Conservation (phyloP, 2,329 filamentous ascomycete genomes). For the Ophiostoma ulmi region DNA sequence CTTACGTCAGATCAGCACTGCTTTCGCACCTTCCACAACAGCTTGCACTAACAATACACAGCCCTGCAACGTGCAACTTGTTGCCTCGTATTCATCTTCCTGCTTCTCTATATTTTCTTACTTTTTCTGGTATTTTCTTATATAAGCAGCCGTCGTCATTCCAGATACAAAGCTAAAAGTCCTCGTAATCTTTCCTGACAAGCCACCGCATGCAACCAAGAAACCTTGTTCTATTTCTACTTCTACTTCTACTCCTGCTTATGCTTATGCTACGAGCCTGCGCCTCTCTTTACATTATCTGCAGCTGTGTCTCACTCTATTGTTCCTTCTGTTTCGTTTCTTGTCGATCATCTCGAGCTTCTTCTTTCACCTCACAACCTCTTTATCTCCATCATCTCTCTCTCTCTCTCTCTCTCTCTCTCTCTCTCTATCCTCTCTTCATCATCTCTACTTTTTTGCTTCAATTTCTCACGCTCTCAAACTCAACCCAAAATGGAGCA, state of each 20-base stretch:
- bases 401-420: no score
- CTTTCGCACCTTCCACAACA: slow-evolving; percentile 7
- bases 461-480: background rate
- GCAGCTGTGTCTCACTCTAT: background rate
- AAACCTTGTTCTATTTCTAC: background rate
- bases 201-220: background rate
- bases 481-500: slow-evolving; percentile 42
- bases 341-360: background rate
- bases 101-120: background rate
- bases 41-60: background rate
- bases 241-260: background rate
- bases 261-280: background rate
- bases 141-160: slow-evolving; percentile 4
- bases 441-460: background rate
- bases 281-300: background rate
- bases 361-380: background rate
- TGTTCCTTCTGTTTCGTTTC: background rate
- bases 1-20: slow-evolving; percentile 11
- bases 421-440: background rate
- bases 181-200: slow-evolving; percentile 6
- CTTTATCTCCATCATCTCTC: background rate
- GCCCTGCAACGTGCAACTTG: background rate
- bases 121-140: background rate
- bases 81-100: background rate
- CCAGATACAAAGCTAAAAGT: background rate